These are phyloP conservation scores for Hyaloperonospora arabidopsidis DNA, from an alignment of 352 stramenopile species.

Conservation along the genomic window DNA sequence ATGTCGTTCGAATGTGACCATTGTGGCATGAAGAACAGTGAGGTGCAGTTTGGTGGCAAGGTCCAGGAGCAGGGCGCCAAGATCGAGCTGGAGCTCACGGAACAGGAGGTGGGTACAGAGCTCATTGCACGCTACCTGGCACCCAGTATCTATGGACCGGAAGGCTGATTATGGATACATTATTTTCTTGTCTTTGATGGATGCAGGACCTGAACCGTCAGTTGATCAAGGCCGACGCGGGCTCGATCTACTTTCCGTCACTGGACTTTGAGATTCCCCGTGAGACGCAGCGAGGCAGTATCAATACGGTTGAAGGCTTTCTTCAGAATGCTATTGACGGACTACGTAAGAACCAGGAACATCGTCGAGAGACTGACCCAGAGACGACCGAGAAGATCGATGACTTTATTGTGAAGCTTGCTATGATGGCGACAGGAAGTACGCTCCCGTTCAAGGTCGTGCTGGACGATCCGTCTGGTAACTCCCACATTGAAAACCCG, in stretches of 20 bases:
- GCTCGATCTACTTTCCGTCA: conserved; percentile 58
- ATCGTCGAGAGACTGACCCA: conserved; percentile 76
- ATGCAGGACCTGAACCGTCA: conserved; percentile 81
- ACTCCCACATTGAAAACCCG: conserved; percentile 89
- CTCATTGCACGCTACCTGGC: no score
- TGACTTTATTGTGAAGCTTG: conserved; percentile 72
- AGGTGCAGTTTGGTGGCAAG: conserved; percentile 56
- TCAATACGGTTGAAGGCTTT: conserved; percentile 84
- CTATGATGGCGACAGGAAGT: conserved; percentile 49
- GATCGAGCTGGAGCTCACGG: conserved; percentile 46
- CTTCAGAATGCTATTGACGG: conserved; percentile 62
- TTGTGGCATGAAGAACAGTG: conserved; percentile 78
- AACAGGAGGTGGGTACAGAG: conserved; percentile 21
- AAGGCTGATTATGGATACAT: no score
- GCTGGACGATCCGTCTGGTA: conserved; percentile 83
- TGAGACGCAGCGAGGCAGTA: conserved; percentile 73
- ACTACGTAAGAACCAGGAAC: conserved; percentile 63
- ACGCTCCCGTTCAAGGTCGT: conserved; percentile 78
- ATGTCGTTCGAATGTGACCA: conserved; percentile 89
- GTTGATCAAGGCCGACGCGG: conserved; percentile 87
- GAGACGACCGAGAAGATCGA: conserved; percentile 70
- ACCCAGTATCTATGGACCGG: no score
- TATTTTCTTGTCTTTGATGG: conserved; percentile 3
- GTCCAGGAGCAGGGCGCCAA: conserved; percentile 61
- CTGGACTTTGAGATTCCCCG: conserved; percentile 89